Base-by-base conservation (phyloP, 1,284 basidiomycete genomes). In the Boletellus deceptivus region DNA sequence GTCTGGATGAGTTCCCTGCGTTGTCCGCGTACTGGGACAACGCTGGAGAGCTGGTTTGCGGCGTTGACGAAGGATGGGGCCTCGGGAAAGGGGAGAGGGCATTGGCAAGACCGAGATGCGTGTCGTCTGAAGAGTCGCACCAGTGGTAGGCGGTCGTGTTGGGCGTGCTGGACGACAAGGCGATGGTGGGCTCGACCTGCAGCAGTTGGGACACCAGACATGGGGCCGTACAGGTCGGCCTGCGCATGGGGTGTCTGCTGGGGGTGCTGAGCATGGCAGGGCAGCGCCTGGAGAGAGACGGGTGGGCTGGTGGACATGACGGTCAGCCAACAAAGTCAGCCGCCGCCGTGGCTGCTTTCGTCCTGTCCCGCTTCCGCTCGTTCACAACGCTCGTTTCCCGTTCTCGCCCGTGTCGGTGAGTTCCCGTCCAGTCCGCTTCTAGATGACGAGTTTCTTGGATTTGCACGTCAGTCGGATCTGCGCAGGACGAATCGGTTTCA, bases 401-500 rank as follows among this genome's bases (percentile, higher is more conserved):
- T 25, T 13, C 22, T 17, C 20, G n/a, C 9, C 6, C 20, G 31
- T 25, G 17, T 44, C 45, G 54, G 67, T 66, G 53, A 64, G 64
- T 33, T 18, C 27, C 22, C 0, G 17, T 57, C 50, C 31, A 33
- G 53, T 61, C 54, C 46, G 31, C 16, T 40, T 41, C 43, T 22
- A 56, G 47, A 58, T 57, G 73, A 75, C 61, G 73, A 75, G 47
- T 63, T 51, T 57, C 43, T 46, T 52, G 68, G 54, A 70, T 79
- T 78, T 80, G 76, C 78, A 78, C 75, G 76, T 78, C 78, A 77
- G 77, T 75, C 76, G 55, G 75, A 79, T 62, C 62, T 60, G 52
- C 54, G 46, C 47, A 71, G 56, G 75, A 77, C 68, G 76, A 60
- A 31, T 31, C 29, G 29, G 53, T 74, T 49, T 56, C 55, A 68